A percentile compares a stretch with the other conserved stretches of the same genome.
Conservation (phyloP, 2,329 filamentous ascomycete species). For the Sporothrix globosa region DNA sequence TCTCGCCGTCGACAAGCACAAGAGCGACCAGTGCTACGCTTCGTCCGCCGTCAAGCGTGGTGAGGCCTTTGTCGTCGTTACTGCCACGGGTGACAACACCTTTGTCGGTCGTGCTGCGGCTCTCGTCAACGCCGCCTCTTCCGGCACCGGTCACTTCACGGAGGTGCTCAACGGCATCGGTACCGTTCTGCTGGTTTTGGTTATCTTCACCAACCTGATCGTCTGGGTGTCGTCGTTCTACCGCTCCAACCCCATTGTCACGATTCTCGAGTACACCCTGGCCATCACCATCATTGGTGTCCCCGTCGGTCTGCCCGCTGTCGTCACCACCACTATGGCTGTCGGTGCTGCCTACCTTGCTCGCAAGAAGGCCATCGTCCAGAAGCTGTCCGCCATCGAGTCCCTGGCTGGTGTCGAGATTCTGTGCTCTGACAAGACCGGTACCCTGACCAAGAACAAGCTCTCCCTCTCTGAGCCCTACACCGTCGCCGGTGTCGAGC, state of each 20-base stretch:
- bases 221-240: conserved; percentile 90
- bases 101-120: conserved; percentile 88
- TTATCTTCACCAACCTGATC: conserved; percentile 76
- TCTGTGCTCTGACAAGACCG: conserved; percentile 92
- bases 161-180: conserved; percentile 88
- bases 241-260: conserved; percentile 77
- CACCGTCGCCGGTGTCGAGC: conserved; percentile 78
- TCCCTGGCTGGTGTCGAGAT: conserved; percentile 91
- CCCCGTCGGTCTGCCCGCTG: conserved; percentile 87
- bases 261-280: conserved; percentile 81
- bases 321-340: conserved; percentile 94
- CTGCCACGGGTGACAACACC: conserved; percentile 83
- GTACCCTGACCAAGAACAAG: conserved; percentile 93
- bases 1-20: conserved; percentile 85
- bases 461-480: conserved; percentile 84
- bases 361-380: conserved; percentile 90
- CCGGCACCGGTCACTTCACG: conserved; percentile 83
- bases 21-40: conserved; percentile 77
- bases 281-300: conserved; percentile 92
- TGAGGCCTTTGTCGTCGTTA: conserved; percentile 80
- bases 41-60: conserved; percentile 91
- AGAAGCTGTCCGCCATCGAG: conserved; percentile 90
- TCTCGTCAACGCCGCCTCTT: conserved; percentile 75
- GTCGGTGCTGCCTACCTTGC: conserved; percentile 89
- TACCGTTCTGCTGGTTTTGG: conserved; percentile 75